Evolutionary conservation across 2,329 filamentous ascomycete species (phyloP).

Genomic region (Grosmannia clavigera): DNA sequence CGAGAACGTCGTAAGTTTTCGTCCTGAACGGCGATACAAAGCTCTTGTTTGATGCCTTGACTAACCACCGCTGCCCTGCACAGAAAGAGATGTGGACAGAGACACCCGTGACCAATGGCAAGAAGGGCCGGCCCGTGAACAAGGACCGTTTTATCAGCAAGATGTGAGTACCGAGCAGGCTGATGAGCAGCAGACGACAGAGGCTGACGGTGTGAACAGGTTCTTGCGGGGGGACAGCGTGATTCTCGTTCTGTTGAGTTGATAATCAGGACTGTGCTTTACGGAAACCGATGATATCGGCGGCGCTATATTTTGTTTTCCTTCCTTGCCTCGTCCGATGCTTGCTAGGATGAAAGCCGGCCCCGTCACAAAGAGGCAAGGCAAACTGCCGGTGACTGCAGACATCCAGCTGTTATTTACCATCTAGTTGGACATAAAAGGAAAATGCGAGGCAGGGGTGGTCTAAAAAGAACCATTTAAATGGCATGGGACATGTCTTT

Average conservation of each 20-base stretch:
- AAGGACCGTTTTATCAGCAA: slow-evolving; percentile 98
- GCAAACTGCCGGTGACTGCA: neutral
- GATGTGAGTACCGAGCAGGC: slow-evolving; percentile 37
- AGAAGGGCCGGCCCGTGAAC: slow-evolving; percentile 83
- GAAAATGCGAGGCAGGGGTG: neutral
- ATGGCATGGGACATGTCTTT: too few relatives aligned
- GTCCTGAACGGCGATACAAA: neutral
- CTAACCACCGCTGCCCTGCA: slow-evolving; percentile 3
- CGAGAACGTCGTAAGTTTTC: slow-evolving; percentile 18
- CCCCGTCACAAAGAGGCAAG: too few relatives aligned
- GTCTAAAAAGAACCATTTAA: neutral
- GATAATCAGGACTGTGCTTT: neutral
- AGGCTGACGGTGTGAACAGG: slow-evolving; percentile 30
- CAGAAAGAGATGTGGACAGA: slow-evolving; percentile 98
- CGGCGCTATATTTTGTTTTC: neutral
- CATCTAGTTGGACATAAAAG: neutral
- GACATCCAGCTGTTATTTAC: neutral
- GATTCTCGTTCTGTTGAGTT: slow-evolving; percentile 76
- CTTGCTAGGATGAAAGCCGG: too few relatives aligned
- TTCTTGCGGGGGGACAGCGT: slow-evolving; percentile 81
- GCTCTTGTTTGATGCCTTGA: neutral
- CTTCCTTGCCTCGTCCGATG: neutral
- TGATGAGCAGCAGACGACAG: neutral
- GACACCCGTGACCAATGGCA: slow-evolving; percentile 73
- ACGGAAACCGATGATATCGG: neutral